Base-by-base conservation (phyloP, 177 flowering plant species). In the Vitis hybrid region DNA sequence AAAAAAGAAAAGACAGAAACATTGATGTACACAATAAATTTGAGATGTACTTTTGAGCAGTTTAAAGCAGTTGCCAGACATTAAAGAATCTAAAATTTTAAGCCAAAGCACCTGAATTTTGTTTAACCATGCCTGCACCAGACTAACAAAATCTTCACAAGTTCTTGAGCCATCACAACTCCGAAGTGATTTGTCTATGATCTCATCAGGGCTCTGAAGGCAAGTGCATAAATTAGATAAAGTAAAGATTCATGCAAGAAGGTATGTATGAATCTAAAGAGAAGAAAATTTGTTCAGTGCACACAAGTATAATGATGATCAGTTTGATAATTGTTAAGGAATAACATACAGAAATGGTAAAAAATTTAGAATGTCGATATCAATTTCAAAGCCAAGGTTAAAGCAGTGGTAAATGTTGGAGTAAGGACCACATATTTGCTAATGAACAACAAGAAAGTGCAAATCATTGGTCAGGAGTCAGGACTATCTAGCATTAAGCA, bases 161-260 rank as follows among this genome's bases (percentile, higher is more conserved):
- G 78, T 80, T 60, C 70, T 74, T 73, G 88, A 85, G 56, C 96
- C 92, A 82, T 94, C 90, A 66, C 67, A 70, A 77, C 90, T 86
- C 34, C 55, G 72, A 70, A 96, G 91, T 67, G 91, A 79, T 77
- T 88, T 96, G 58, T 90, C 97, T 51, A 84, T 69, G 51, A 96
- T 94, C 82, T 96, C 98, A 82, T 93, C 96, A 51, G 83, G 89
- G 76, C 97, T 80, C 99, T 96, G 87, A 82, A 89, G 62, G 76
- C 45, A 60, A 78, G 51, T 6, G 30, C 59, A 71, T 49, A 74
- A 60, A 76, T 71, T 32, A 82, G 79, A 69, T 1, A 34, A 71
- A 61, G 49, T 30, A 50, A 64, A 3, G 5, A 9, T 6, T 11
- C 21, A 54, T 66, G 60, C 32, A 30, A 66, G 50, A 10, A 49